Evolutionary conservation across 2,329 filamentous ascomycete species (phyloP), one percentile per base, ranked within the genome.

Genomic region (Nothopassalora personata): DNA sequence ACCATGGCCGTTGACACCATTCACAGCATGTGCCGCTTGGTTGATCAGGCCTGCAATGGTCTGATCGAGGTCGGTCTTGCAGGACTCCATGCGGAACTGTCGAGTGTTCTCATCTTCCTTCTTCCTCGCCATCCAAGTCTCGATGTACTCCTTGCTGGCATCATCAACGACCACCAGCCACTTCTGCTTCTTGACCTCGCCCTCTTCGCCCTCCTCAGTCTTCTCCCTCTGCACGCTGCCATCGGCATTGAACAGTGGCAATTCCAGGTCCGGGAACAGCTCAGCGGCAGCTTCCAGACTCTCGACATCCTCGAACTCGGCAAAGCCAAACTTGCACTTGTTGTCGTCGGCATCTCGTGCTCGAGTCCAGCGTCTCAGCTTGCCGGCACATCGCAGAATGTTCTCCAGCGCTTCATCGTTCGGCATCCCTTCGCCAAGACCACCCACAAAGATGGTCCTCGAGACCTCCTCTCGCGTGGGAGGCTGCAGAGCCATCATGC

Each of bases 281-380:
- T 95, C 91, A 57, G 92, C 86, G 47, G 93, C 94, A 48, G 87
- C 87, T 72, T 88, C 86, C 66, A 99, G 80, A 65, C 91, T 93
- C 74, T 96, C 90, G 27, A 87, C 86, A 73, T 97, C 92, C 63
- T 96, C 93, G 74, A 89, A 99, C 75, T 97, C 89, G 60, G 93
- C 94, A 76, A 99, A 97, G 13, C 93, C 94, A 79, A 97, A 97
- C 63, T 87, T 88, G 75, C 88, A 87, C 57, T 86, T 86, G 76
- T 93, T 94, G 65, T 89, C 85, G 65, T 91, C 86, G n/a, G 88
- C 86, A 72, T 90, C 86, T 18, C 83, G 85, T 34, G 86, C 87
- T 60, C 90, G 81, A 63, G 92, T 91, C 91, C 92, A 99, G 68
- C 91, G 86, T 64, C 89, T 85, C 62, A 99, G 76, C 64, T 72